Evolutionary conservation across 2,329 filamentous ascomycete genomes (phyloP), one percentile per base, ranked within the genome.

Genomic region (Fusarium coicis): DNA sequence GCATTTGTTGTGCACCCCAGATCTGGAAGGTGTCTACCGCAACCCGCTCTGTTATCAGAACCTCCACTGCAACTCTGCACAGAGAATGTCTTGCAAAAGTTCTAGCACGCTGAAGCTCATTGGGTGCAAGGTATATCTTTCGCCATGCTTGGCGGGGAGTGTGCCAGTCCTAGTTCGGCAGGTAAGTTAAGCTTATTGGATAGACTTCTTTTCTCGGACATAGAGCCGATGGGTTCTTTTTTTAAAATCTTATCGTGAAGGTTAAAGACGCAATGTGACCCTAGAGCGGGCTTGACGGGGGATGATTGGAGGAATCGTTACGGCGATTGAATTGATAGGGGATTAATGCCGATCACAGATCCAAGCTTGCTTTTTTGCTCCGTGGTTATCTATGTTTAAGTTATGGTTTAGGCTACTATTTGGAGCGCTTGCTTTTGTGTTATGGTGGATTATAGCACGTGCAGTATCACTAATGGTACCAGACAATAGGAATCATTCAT

Each of bases 11-110:
- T 61, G 18, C 30, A 28, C 21, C 55, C 70, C 61, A 58, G 28
- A 73, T 68, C 4, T 37, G 68, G 70, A 71, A 73, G 70, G 70
- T 74, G 70, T 43, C 26, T 43, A 5, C 9, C 36, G 34, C 21
- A 43, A 28, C 21, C 11, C 19, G 18, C 16, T 30, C 5, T 3
- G 32, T 55, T 52, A 72, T 57, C 46, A 21, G 39, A 53, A 18
- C 18, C 5, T 34, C 10, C n/a, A 8, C 10, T 64, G 40, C 12
- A 39, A 36, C 26, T 26, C 26, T 26, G 26, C 26, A 26, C 26
- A 26, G 26, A 26, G 26, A 26, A 26, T 26, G 68, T 54, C 44
- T 67, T 14, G 44, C 67, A 71, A 66, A 71, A 67, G 68, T 71
- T 44, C 68, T 66, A 26, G n/a, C 2, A 19, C 1, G 2, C 32